Conservation (phyloP, 179 eudicot species). For the Spinacia oleracea region DNA sequence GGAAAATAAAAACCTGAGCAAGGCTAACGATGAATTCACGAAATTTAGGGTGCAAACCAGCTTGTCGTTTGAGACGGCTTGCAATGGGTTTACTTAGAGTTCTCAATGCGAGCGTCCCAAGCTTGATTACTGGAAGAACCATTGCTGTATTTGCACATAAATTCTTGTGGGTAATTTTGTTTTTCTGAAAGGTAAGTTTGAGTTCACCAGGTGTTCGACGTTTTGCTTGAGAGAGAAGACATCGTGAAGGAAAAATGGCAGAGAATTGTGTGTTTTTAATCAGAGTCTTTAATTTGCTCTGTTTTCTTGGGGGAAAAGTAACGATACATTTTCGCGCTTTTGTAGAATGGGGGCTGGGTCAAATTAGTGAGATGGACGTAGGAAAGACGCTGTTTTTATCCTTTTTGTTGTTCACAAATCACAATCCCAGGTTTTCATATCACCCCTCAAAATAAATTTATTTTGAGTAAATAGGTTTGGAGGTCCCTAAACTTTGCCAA, state of each 20-base stretch:
- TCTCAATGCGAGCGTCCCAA: constrained; percentile 63
- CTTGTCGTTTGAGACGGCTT: constrained; percentile 57
- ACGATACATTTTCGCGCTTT: not conserved
- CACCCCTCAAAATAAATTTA: too few relatives aligned
- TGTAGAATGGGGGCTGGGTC: not conserved
- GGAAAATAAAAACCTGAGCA: constrained; percentile 54
- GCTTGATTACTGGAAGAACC: constrained; percentile 61
- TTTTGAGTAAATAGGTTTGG: too few relatives aligned
- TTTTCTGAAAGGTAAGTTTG: not conserved
- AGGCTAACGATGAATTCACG: constrained; percentile 55
- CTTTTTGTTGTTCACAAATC: too few relatives aligned
- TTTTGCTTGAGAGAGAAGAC: constrained; percentile 29
- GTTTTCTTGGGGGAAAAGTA: constrained; percentile 10
- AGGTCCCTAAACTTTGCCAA: too few relatives aligned
- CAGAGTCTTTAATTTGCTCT: not conserved
- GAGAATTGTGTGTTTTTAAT: constrained; percentile 1
- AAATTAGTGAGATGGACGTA: not conserved
- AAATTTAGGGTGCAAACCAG: constrained; percentile 61
- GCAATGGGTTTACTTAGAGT: constrained; percentile 72
- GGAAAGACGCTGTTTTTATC: too few relatives aligned
- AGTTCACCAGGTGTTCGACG: constrained; percentile 30
- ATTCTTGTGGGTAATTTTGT: not conserved
- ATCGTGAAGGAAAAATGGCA: not conserved
- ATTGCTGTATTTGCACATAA: constrained; percentile 13
- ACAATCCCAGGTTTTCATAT: too few relatives aligned